Evolutionary conservation across 768 basidiomycete species (phyloP), one percentile per base, ranked within the genome.

Genomic region (Candolleomyces aberdarensis): DNA sequence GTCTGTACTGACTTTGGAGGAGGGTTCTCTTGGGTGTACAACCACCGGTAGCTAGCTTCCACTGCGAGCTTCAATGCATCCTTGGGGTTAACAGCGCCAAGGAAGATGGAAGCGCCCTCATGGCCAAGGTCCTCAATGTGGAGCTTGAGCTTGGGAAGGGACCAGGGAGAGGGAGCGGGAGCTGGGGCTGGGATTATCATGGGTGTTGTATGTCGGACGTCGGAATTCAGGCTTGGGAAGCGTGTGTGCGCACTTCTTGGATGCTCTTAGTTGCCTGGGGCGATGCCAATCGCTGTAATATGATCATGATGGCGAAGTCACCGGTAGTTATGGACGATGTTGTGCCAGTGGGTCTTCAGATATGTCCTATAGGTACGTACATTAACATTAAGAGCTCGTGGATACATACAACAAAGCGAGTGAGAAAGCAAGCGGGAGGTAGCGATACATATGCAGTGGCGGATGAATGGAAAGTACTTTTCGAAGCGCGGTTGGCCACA

Each of bases 61-160:
- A 83, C 63, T 67, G 89, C 70, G 66, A 80, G 59, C 64, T 75
- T 71, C 66, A 81, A 64, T 56, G 77, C 63, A 57, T 60, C 73
- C 64, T 67, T 73, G 19, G 82, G 79, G 13, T 82, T 70, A 53
- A 87, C 79, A 62, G 75, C 73, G 44, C 75, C 67, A 53, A 89
- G 73, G 75, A 90, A 89, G 48, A 87, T 68, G 29, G 72, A 64
- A 7, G 81, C 81, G 11, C 88, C 89, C 22, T 82, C 75, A 70
- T 88, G 86, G 0, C 73, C 70, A 36, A 90, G 73, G 65, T 88
- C 84, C 14, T 88, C 83, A 39, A 89, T 73, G 19, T 76, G 78
- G 44, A 90, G 68, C 19, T 76, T 71, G 57, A 91, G 76, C 48
- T 73, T 81, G 31, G 88, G 89, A 31, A 87, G 74, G 0, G 78